Conservation (phyloP, 2,329 filamentous ascomycete genomes). For the Phaeosphaeria sp. region DNA sequence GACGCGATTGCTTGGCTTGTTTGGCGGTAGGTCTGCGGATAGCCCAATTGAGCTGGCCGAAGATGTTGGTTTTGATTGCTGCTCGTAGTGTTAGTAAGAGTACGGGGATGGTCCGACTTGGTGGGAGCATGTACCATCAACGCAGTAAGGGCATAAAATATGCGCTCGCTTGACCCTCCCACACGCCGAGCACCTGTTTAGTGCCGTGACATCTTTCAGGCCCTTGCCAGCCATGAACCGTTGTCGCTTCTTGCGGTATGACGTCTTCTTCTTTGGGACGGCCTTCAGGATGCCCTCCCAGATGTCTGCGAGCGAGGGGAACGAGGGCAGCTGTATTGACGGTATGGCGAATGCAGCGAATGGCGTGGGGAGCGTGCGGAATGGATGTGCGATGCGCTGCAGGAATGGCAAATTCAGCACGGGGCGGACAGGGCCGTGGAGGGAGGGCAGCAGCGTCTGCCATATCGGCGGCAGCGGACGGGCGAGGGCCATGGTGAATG, state of each 20-base stretch:
- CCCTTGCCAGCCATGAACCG: conserved; percentile 96
- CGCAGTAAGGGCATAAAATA: conserved; percentile 84
- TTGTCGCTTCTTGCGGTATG: conserved; percentile 91
- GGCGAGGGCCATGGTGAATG: conserved; percentile 47
- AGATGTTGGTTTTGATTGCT: conserved; percentile 46
- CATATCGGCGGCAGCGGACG: conserved; percentile 52
- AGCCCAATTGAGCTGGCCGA: conserved; percentile 35
- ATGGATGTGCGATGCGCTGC: conserved; percentile 54
- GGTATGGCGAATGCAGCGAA: conserved; percentile 54
- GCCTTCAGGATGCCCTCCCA: conserved; percentile 93
- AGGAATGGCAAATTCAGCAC: conserved; percentile 50
- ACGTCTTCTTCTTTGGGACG: conserved; percentile 98
- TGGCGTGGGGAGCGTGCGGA: conserved; percentile 69
- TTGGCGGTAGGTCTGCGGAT: conserved; percentile 35
- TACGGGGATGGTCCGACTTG: background rate
- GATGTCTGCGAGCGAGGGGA: conserved; percentile 71
- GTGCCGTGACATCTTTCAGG: conserved; percentile 83
- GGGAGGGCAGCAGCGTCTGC: conserved; percentile 61
- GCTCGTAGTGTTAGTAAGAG: conserved; percentile 9
- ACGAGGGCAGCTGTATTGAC: conserved; percentile 54
- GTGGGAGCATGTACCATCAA: conserved; percentile 68
- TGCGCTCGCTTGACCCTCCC: conserved; percentile 89
- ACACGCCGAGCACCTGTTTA: conserved; percentile 90
- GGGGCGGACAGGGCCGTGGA: conserved; percentile 51
- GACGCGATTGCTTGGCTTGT: conserved; percentile 35